A percentile compares a stretch with the other conserved stretches of the same genome.
Evolutionary conservation across 768 basidiomycete genomes (phyloP).

Genomic region (Boletus rubroflammeus): DNA sequence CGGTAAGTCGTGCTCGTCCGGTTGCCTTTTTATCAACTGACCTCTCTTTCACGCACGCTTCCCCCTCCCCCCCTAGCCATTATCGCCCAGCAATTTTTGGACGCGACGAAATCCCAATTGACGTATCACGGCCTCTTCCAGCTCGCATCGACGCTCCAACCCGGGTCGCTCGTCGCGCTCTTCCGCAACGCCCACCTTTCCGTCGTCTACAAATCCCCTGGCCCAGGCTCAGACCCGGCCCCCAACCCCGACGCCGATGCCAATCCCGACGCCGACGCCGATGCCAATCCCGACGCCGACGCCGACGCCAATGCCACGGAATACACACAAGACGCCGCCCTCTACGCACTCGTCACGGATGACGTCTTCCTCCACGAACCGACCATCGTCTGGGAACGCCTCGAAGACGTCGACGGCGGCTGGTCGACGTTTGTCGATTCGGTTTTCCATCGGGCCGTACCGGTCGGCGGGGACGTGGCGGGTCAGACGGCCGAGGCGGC

Average conservation of each 20-base stretch:
- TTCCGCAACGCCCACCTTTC: slow-evolving; percentile 90
- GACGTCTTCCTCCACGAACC: slow-evolving; percentile 73
- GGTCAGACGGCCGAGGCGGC: slow-evolving; percentile 66
- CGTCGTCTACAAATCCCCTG: slow-evolving; percentile 66
- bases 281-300: neutral
- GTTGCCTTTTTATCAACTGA: neutral
- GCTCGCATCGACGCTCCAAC: slow-evolving; percentile 49
- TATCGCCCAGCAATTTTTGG: slow-evolving; percentile 63
- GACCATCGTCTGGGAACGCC: slow-evolving; percentile 84
- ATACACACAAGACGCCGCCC: slow-evolving; percentile 35
- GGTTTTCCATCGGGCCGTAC: slow-evolving; percentile 57
- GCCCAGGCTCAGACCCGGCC: neutral
- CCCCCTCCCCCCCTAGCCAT: slow-evolving; percentile 47
- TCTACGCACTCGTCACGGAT: slow-evolving; percentile 87
- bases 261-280: neutral
- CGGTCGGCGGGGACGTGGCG: slow-evolving; percentile 79
- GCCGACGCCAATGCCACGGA: neutral
- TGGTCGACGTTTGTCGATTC: slow-evolving; percentile 77
- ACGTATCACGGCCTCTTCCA: slow-evolving; percentile 87
- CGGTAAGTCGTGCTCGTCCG: slow-evolving; percentile 44
- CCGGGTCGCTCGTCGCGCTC: slow-evolving; percentile 71
- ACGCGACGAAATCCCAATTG: slow-evolving; percentile 72
- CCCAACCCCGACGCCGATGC: neutral
- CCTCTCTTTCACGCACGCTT: neutral
- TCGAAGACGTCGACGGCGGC: slow-evolving; percentile 84